A percentile compares a stretch with the other conserved stretches of the same genome.
phyloP scores from a whole-genome alignment of 768 basidiomycete genomes.

The Trametopsis cervina region DNA sequence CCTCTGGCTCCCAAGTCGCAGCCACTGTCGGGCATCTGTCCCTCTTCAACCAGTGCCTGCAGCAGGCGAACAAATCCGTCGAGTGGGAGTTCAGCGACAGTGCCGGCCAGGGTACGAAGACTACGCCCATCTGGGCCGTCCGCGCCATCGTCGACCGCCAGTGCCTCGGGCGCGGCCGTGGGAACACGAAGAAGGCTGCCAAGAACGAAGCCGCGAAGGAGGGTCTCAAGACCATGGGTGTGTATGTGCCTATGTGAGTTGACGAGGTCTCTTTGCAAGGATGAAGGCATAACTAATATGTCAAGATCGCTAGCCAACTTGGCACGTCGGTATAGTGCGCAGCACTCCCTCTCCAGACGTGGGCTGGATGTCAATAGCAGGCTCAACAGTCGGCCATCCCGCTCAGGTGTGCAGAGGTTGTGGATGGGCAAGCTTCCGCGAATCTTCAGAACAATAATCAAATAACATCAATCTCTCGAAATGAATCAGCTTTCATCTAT shows the following conservation, averaged over 20 bases:
- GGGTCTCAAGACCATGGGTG: slow-evolving; percentile 54
- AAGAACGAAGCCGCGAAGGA: slow-evolving; percentile 78
- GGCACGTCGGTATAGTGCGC: slow-evolving; percentile 11
- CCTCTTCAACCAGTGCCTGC: slow-evolving; percentile 73
- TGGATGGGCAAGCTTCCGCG: slow-evolving; percentile 31
- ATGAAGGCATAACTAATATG: neutral
- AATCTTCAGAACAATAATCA: neutral
- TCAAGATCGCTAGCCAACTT: neutral
- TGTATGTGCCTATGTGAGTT: slow-evolving; percentile 37
- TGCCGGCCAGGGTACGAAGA: slow-evolving; percentile 39
- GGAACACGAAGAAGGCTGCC: slow-evolving; percentile 73
- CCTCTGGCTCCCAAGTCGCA: slow-evolving; percentile 11
- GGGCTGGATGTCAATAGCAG: slow-evolving; percentile 22
- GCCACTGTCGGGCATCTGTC: slow-evolving; percentile 58
- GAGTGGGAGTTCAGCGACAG: slow-evolving; percentile 66
- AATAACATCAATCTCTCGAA: neutral
- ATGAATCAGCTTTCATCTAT: too few species aligned
- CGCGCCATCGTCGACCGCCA: slow-evolving; percentile 56
- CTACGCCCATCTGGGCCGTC: slow-evolving; percentile 75
- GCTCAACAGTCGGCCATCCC: slow-evolving; percentile 36
- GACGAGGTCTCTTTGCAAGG: neutral
- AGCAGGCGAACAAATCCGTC: slow-evolving; percentile 46
- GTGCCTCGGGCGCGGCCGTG: slow-evolving; percentile 53
- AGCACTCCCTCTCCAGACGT: slow-evolving; percentile 25
- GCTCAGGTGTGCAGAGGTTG: slow-evolving; percentile 58